Evolutionary conservation across 257 asterid genomes (phyloP), one percentile per base, ranked within the genome.

Genomic region (Anisodus tanguticus): DNA sequence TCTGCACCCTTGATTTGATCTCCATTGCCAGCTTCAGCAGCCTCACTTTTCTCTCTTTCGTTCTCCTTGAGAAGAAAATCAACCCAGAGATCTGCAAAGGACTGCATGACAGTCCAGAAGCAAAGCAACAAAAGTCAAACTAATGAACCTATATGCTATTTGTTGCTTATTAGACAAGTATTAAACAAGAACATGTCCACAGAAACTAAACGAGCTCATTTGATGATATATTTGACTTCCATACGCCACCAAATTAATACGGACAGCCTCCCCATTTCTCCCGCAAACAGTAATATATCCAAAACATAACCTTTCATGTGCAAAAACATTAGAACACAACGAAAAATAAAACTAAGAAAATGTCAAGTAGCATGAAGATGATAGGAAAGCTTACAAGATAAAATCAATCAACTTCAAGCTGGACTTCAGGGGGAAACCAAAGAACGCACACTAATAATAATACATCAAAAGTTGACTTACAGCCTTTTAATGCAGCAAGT

Each of bases 31-130:
- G 89, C 90, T 12, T 71, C 90, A 2, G 87, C 89, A 19, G 92
- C 86, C 83, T 87, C 97, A 49, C 92, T 88, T 87, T 89, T 95
- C 71, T 92, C 99, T 89, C 94, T 90, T 86, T 95, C 98, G 0
- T 90, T 90, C 91, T 97, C 98, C 8, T 89, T 92, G 74, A 97
- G 98, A 71, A 97, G 98, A 84, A 97, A 97, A 91, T 97, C 99
- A 88, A 97, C 99, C 99, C 99, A 97, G 69, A 95, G 78, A 88
- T 95, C 98, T 91, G 97, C 92, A 84, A 97, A 95, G 47, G 98
- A 92, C 99, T 97, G 97, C 51, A 86, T 31, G 37, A 60, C 66
- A 47, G 70, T 57, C 86, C 86, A 62, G 59, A 17, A 37, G 54
- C 35, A 31, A 17, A 37, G 54, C 74, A 22, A 7, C 43, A 4